Conservation (phyloP, 495 filamentous ascomycete species). For the Aspergillus baeticus region DNA sequence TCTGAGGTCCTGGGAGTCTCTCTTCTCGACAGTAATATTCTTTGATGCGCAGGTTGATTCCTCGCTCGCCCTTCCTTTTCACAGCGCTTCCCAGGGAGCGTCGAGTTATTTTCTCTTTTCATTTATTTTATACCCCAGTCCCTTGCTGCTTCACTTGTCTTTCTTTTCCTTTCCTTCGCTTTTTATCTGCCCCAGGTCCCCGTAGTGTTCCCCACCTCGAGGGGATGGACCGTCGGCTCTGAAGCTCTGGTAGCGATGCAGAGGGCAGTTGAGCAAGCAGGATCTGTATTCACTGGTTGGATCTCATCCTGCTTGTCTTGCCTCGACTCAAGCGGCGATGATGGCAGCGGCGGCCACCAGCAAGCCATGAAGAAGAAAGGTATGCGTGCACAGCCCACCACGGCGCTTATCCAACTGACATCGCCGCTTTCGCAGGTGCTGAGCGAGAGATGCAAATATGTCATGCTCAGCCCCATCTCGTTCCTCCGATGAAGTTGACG, state of each 20-base stretch:
- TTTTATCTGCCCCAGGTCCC: slow-evolving; percentile 7
- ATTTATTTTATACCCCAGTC: background rate
- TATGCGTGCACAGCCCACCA: slow-evolving; percentile 8
- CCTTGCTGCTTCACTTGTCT: slow-evolving; percentile 3
- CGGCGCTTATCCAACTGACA: slow-evolving; percentile 9
- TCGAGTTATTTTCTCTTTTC: slow-evolving; percentile 1
- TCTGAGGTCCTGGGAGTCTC: background rate
- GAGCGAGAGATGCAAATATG: slow-evolving; percentile 49
- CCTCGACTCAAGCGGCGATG: slow-evolving; percentile 26
- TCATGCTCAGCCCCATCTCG: slow-evolving; percentile 49
- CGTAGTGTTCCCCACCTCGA: slow-evolving; percentile 5
- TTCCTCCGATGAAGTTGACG: slow-evolving; percentile 45
- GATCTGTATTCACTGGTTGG: slow-evolving; percentile 44
- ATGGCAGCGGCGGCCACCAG: slow-evolving; percentile 24
- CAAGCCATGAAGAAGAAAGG: slow-evolving; percentile 29
- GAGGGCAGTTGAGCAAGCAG: slow-evolving; percentile 42
- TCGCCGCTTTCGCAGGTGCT: slow-evolving; percentile 20
- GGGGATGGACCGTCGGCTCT: slow-evolving; percentile 32
- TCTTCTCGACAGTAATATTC: background rate
- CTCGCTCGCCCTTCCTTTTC: slow-evolving; percentile 6
- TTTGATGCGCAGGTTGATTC: slow-evolving; percentile 12
- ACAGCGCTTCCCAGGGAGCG: background rate
- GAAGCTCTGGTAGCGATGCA: slow-evolving; percentile 46
- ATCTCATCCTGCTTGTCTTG: slow-evolving; percentile 42
- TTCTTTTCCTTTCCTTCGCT: slow-evolving; percentile 8